phyloP scores from a whole-genome alignment of 495 filamentous ascomycete genomes.

The Endocarpon pusillum region DNA sequence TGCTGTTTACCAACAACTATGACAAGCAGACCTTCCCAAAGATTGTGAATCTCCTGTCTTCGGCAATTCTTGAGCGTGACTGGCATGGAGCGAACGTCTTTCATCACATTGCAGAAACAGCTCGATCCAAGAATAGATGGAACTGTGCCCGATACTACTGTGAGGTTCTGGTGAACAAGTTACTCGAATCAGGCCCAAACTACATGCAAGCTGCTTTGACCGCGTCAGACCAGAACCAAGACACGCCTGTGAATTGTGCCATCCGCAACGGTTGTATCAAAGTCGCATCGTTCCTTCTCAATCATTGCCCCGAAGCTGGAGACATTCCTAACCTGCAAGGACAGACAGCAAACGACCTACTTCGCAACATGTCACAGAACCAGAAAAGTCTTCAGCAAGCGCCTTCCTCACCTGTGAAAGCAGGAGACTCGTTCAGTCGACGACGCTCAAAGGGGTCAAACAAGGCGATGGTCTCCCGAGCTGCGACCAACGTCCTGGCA shows the following conservation, averaged over 20 bases:
- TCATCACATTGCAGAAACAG: constrained; percentile 80
- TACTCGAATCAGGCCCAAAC: constrained; percentile 51
- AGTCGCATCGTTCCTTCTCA: constrained; percentile 25
- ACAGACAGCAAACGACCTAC: constrained; percentile 59
- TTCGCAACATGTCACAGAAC: constrained; percentile 20
- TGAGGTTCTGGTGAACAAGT: constrained; percentile 71
- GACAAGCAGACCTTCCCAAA: constrained; percentile 73
- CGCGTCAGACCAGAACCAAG: constrained; percentile 61
- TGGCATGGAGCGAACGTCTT: constrained; percentile 69
- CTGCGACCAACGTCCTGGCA: not conserved
- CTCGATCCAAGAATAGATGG: constrained; percentile 58
- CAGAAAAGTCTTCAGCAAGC: constrained; percentile 13
- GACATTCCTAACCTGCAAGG: constrained; percentile 67
- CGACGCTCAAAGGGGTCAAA: not conserved
- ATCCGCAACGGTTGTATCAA: constrained; percentile 44
- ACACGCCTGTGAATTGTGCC: constrained; percentile 78
- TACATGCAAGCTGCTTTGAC: constrained; percentile 50
- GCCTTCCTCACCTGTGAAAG: constrained; percentile 23
- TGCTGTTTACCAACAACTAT: constrained; percentile 89
- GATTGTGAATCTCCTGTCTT: constrained; percentile 61
- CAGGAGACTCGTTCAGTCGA: not conserved
- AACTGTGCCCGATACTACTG: constrained; percentile 81
- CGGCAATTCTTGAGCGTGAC: constrained; percentile 59
- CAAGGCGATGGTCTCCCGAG: not conserved
- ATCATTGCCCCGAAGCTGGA: constrained; percentile 49